These are phyloP conservation scores for Schizonepeta tenuifolia DNA, from an alignment of 257 asterid species.

Conservation along the genomic window DNA sequence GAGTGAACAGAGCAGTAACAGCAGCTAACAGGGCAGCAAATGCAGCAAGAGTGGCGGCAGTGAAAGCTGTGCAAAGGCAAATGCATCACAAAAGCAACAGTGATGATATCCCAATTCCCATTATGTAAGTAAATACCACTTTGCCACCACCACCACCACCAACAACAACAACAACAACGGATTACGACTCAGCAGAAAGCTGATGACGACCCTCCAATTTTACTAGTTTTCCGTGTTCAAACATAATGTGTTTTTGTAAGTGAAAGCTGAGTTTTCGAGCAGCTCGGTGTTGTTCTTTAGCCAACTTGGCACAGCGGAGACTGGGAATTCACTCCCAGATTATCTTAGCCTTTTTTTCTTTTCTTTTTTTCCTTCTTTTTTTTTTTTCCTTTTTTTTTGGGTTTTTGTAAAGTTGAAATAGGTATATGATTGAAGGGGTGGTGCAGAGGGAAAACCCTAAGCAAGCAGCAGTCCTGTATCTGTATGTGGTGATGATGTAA, in stretches of 20 bases:
- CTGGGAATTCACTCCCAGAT: constrained; percentile 36
- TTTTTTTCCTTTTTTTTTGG: constrained; percentile 3
- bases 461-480: constrained; percentile 49
- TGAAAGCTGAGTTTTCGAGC: constrained; percentile 48
- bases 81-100: constrained; percentile 70
- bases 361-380: neutral
- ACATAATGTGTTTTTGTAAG: constrained; percentile 25
- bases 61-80: constrained; percentile 82
- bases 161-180: too few species aligned
- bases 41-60: constrained; percentile 91
- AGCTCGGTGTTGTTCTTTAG: constrained; percentile 39
- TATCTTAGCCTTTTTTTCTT: constrained; percentile 15
- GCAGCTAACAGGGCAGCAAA: constrained; percentile 81
- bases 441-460: constrained; percentile 54
- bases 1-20: constrained; percentile 78
- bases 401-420: constrained; percentile 55
- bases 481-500: constrained; percentile 45
- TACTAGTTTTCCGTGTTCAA: constrained; percentile 25
- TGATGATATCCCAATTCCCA: constrained; percentile 61
- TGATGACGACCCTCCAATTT: constrained; percentile 28
- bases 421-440: constrained; percentile 48
- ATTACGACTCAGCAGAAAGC: constrained; percentile 10
- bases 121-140: constrained; percentile 20
- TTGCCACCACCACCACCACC: neutral
- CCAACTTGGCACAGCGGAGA: constrained; percentile 36